Evolutionary conservation across 306 rosid genomes (phyloP).

Genomic region (Carpinus viminea): DNA sequence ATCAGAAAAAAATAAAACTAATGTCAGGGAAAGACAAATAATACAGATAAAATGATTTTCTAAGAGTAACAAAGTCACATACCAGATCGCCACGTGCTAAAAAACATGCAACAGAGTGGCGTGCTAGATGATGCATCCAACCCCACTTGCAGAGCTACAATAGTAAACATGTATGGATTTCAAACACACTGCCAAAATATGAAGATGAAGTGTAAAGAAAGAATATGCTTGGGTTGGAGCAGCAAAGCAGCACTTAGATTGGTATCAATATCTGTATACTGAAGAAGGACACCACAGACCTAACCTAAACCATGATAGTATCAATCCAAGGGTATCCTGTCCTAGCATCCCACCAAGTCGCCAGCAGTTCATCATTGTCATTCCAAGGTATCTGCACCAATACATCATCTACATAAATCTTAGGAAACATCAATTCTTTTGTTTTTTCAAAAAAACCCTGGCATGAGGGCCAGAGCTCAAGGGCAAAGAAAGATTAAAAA

Average conservation of each 20-base stretch:
- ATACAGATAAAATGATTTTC: too few relatives aligned
- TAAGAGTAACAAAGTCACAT: slow-evolving; percentile 19
- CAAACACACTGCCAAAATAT: slow-evolving; percentile 18
- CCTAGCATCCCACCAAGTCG: slow-evolving; percentile 88
- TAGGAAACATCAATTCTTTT: background rate
- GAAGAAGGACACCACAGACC: slow-evolving; percentile 29
- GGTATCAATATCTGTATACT: slow-evolving; percentile 1
- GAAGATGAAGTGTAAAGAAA: slow-evolving; percentile 9
- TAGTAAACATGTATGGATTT: slow-evolving; percentile 17
- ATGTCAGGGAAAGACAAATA: slow-evolving; percentile 24
- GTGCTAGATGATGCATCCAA: slow-evolving; percentile 98
- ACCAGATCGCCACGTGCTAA: slow-evolving; percentile 97
- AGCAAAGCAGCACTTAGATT: slow-evolving; percentile 6
- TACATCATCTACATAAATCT: background rate
- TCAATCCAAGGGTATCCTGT: slow-evolving; percentile 99
- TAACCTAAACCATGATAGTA: slow-evolving; percentile 91
- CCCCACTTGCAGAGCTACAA: slow-evolving; percentile 91
- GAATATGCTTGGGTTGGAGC: background rate
- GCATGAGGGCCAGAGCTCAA: background rate
- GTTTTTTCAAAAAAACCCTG: background rate
- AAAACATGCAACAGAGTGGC: slow-evolving; percentile 91
- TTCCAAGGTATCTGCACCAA: slow-evolving; percentile 83
- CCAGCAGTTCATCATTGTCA: slow-evolving; percentile 63
- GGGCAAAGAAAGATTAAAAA: background rate
- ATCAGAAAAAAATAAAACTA: slow-evolving; percentile 17